These are phyloP conservation scores for Rhododendron henanense DNA, from an alignment of 148 eudicot genomes.

Conservation along the genomic window DNA sequence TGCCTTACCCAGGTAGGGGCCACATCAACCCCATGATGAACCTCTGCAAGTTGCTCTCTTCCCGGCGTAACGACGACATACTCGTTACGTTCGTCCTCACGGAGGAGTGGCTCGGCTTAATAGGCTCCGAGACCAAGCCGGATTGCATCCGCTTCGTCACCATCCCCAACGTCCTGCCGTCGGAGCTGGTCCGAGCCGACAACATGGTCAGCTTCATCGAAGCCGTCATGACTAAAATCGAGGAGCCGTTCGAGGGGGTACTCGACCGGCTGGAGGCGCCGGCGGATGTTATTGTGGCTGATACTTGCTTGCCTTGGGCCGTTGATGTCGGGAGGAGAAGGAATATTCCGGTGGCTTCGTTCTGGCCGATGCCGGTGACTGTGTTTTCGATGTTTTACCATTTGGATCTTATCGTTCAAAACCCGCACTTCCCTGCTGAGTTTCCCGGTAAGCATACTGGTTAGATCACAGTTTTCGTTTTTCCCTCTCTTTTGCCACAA, in stretches of 20 bases:
- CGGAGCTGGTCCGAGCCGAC: slow-evolving; percentile 26
- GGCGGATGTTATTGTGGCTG: slow-evolving; percentile 25
- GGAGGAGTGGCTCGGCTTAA: slow-evolving; percentile 29
- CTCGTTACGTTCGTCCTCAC: slow-evolving; percentile 17
- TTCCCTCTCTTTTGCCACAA: too few relatives aligned
- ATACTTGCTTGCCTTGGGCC: slow-evolving; percentile 28
- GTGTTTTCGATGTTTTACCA: slow-evolving; percentile 23
- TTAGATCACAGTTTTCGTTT: too few relatives aligned
- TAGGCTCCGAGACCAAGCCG: slow-evolving; percentile 13
- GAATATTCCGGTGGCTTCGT: slow-evolving; percentile 30
- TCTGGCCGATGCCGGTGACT: slow-evolving; percentile 29
- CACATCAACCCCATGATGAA: slow-evolving; percentile 33
- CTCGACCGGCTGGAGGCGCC: slow-evolving; percentile 20
- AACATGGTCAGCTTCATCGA: slow-evolving; percentile 21
- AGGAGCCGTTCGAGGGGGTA: slow-evolving; percentile 28
- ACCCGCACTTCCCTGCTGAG: slow-evolving; percentile 22
- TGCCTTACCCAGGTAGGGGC: slow-evolving; percentile 32
- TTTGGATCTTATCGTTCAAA: slow-evolving; percentile 16
- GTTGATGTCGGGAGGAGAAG: slow-evolving; percentile 26
- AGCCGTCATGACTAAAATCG: slow-evolving; percentile 20
- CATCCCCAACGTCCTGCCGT: slow-evolving; percentile 34
- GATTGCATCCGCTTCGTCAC: slow-evolving; percentile 15
- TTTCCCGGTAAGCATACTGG: not conserved
- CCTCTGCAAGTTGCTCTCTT: slow-evolving; percentile 14
- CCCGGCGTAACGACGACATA: not conserved